phyloP scores from a whole-genome alignment of 2,329 filamentous ascomycete genomes.

The Neospermospora avenae region DNA sequence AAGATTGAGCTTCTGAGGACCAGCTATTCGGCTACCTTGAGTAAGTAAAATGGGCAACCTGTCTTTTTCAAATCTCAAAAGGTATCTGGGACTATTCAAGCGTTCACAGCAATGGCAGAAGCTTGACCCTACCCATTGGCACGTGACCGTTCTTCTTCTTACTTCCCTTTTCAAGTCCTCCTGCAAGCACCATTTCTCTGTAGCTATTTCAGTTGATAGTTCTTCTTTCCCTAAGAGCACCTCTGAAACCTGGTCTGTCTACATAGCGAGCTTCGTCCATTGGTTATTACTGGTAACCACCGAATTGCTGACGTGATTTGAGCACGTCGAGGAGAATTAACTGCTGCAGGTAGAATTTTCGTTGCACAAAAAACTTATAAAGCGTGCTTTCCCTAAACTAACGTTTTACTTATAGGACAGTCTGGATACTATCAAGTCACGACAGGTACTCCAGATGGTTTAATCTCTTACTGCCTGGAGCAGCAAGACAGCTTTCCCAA shows the following conservation, averaged over 20 bases:
- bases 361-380: not conserved
- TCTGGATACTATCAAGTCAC: conserved; percentile 27
- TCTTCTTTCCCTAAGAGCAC: no score
- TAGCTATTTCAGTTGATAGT: no score
- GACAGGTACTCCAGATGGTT: conserved; percentile 33
- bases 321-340: no score
- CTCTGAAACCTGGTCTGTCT: no score
- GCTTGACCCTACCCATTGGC: not conserved
- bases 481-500: conserved; percentile 27
- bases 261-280: no score
- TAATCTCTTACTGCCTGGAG: conserved; percentile 22
- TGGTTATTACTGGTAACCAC: no score
- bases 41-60: conserved; percentile 39
- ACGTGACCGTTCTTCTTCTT: not conserved
- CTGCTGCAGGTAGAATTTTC: not conserved
- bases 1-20: conserved; percentile 38
- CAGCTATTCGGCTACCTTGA: conserved; percentile 44
- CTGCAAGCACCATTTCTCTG: no score
- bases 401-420: conserved; percentile 11
- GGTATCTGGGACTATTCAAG: no score
- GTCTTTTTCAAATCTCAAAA: no score
- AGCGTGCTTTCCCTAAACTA: not conserved
- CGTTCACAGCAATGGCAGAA: no score
- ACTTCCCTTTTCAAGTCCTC: not conserved
- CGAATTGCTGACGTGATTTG: no score